Evolutionary conservation across 495 filamentous ascomycete species (phyloP), one percentile per base, ranked within the genome.

Genomic region (Oleoguttula mirabilis): DNA sequence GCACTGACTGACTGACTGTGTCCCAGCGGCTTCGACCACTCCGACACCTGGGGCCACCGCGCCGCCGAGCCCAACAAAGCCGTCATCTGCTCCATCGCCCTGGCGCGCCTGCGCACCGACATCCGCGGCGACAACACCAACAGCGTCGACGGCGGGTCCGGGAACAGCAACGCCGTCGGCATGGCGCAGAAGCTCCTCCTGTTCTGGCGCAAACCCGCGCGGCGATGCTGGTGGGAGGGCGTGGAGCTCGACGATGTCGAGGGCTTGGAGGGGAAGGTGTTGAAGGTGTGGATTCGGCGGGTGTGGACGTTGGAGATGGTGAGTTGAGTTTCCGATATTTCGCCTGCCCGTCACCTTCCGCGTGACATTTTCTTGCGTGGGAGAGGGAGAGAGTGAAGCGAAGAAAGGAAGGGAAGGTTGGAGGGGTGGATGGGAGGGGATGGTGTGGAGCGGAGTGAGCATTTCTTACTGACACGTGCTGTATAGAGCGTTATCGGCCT

Each of bases 301-400:
- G 90, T 99, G 45, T 99, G 90, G 90, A 99, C 90, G 45, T 68
- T 99, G 43, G 90, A 99, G 73, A 99, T 99, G 90, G 79, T 82
- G 63, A 57, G 72, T 52, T 30, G n/a, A n/a, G n/a, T n/a, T n/a
- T n/a, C n/a, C n/a, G n/a, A n/a, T n/a, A n/a, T n/a, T n/a, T n/a
- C n/a, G n/a, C n/a, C n/a, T n/a, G n/a, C n/a, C n/a, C n/a, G n/a
- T n/a, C n/a, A n/a, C n/a, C n/a, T n/a, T n/a, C n/a, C n/a, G n/a
- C n/a, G n/a, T n/a, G n/a, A n/a, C n/a, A n/a, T n/a, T n/a, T n/a
- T n/a, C n/a, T n/a, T n/a, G n/a, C n/a, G n/a, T n/a, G n/a, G n/a
- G n/a, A n/a, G n/a, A n/a, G n/a, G n/a, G n/a, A n/a, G n/a, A n/a
- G n/a, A n/a, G n/a, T n/a, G n/a, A n/a, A n/a, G n/a, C n/a, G n/a